These are phyloP conservation scores for Daldinia sp. DNA, from an alignment of 2,329 filamentous ascomycete species.

Conservation along the genomic window DNA sequence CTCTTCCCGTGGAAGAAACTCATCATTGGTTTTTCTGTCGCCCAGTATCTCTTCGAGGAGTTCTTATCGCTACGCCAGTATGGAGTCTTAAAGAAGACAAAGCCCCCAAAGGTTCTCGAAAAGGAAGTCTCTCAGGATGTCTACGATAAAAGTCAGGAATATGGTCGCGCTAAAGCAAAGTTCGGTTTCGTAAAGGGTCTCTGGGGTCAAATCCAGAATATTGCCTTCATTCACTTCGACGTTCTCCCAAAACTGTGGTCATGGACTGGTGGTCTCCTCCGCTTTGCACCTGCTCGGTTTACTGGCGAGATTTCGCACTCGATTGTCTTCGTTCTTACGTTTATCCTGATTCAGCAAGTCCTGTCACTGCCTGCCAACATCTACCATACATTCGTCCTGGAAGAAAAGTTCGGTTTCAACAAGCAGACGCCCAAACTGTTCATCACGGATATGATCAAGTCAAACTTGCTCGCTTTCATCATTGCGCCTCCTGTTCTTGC, in stretches of 20 bases:
- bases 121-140: conserved; percentile 90
- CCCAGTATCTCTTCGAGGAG: conserved; percentile 90
- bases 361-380: conserved; percentile 84
- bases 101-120: conserved; percentile 85
- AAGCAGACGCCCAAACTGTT: conserved; percentile 94
- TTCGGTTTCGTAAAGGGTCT: conserved; percentile 85
- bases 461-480: conserved; percentile 81
- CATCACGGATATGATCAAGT: conserved; percentile 91
- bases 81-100: conserved; percentile 81
- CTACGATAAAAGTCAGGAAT: conserved; percentile 95
- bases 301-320: conserved; percentile 94
- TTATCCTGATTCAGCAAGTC: conserved; percentile 83
- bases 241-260: conserved; percentile 92
- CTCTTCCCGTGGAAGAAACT: conserved; percentile 98
- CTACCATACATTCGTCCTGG: conserved; percentile 95
- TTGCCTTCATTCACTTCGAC: conserved; percentile 90
- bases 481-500: conserved; percentile 90
- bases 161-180: conserved; percentile 94
- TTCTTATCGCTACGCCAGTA: conserved; percentile 93
- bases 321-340: conserved; percentile 89
- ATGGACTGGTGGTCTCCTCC: conserved; percentile 78
- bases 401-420: conserved; percentile 98
- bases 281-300: conserved; percentile 81
- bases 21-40: conserved; percentile 92
- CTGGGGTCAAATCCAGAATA: conserved; percentile 88